Evolutionary conservation across 495 filamentous ascomycete species (phyloP), one percentile per base, ranked within the genome.

Genomic region (Annulohypoxylon moriforme): DNA sequence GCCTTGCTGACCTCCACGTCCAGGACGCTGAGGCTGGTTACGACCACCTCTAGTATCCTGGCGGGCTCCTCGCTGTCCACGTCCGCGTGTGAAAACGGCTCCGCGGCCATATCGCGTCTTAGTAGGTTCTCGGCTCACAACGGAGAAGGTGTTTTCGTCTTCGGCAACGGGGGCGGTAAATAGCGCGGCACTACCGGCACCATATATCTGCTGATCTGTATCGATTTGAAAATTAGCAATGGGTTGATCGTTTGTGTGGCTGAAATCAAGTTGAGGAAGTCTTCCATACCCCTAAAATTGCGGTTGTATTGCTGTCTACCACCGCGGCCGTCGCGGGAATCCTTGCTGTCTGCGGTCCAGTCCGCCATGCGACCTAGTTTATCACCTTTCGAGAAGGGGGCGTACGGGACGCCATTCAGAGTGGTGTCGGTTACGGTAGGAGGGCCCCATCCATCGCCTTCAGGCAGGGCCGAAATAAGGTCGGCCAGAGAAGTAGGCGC

Each of bases 361-460:
- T 99, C 96, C 18, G 96, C 96, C 96, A 99, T 99, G 72, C 96
- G 94, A 60, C 96, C 96, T 27, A 99, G 85, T 86, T 98, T 99
- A 85, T 99, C 96, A 73, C 93, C 93, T 85, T 99, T 99, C 67
- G 94, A 97, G 84, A 94, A 99, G 49, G 96, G 95, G 53, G 95
- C 95, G 73, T 97, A 99, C 3, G 96, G 96, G 33, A 98, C 94
- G 77, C 96, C 96, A 75, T 94, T 89, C 65, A 99, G 85, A 60
- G 91, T 95, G 60, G 93, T 96, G 75, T 97, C 93, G 67, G 81
- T 87, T 25, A 93, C 89, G 58, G 89, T 87, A 60, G 92, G 82
- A 61, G 96, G 96, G 34, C 96, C 96, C 96, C 96, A 99, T 74
- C 92, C 92, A 69, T 88, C 89, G 67, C 84, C 83, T 16, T 87